Evolutionary conservation across 495 filamentous ascomycete species (phyloP).

Genomic region (Trichoderma orchidacearum): DNA sequence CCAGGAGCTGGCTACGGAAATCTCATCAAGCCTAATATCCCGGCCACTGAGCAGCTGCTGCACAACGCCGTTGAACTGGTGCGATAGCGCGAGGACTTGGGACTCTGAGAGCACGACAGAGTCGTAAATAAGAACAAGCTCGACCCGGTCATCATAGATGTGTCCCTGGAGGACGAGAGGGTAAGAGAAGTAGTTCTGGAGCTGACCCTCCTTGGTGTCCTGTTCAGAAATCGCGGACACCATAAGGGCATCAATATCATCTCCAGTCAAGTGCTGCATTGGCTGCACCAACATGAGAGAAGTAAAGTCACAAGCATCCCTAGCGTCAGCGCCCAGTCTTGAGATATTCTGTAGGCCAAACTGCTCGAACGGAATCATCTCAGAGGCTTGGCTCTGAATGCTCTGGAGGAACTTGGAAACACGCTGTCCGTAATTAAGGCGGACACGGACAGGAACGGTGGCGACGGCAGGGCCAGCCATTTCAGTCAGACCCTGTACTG

Average conservation of each 20-base stretch:
- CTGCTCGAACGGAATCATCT: slow-evolving; percentile 30
- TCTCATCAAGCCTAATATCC: background rate
- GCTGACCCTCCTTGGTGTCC: background rate
- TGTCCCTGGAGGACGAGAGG: slow-evolving; percentile 10
- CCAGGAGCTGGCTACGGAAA: background rate
- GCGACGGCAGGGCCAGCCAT: slow-evolving; percentile 42
- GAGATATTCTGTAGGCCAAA: slow-evolving; percentile 28
- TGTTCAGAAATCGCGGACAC: slow-evolving; percentile 7
- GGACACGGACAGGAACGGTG: slow-evolving; percentile 39
- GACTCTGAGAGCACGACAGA: slow-evolving; percentile 2
- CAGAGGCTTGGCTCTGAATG: slow-evolving; percentile 19
- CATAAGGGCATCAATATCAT: background rate
- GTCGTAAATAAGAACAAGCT: slow-evolving; percentile 8
- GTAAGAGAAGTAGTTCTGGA: slow-evolving; percentile 7
- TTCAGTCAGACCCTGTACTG: slow-evolving; percentile 30
- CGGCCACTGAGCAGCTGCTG: background rate
- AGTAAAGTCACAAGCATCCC: background rate
- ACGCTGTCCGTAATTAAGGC: slow-evolving; percentile 1
- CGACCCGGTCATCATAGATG: background rate
- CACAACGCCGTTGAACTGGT: slow-evolving; percentile 6
- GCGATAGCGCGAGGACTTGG: slow-evolving; percentile 8
- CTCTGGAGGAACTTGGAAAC: slow-evolving; percentile 7
- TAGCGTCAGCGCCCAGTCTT: background rate
- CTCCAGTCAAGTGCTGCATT: background rate
- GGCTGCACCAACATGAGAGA: background rate